phyloP scores from a whole-genome alignment of 2,329 filamentous ascomycete species.

The Trichocomaceae sp. region DNA sequence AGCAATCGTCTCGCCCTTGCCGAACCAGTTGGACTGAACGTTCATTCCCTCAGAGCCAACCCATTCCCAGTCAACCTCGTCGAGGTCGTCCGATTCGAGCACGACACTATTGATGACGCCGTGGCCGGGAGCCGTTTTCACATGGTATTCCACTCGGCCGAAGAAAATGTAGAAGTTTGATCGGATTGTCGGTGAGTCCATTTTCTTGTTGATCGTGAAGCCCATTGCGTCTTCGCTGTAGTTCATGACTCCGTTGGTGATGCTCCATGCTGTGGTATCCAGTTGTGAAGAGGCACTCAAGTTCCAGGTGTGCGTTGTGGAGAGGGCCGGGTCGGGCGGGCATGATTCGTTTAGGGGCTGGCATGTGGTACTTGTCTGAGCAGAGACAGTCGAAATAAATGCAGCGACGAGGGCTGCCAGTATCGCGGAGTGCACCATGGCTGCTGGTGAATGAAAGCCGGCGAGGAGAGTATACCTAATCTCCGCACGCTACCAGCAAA shows the following conservation, averaged over 20 bases:
- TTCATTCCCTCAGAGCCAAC: constrained; percentile 32
- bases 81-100: constrained; percentile 73
- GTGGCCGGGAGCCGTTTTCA: constrained; percentile 67
- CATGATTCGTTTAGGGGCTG: constrained; percentile 68
- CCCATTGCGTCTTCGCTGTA: constrained; percentile 60
- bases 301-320: constrained; percentile 52
- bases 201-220: constrained; percentile 64
- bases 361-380: constrained; percentile 72
- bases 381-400: constrained; percentile 34
- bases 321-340: constrained; percentile 64
- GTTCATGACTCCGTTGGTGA: constrained; percentile 57
- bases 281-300: constrained; percentile 53
- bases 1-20: constrained; percentile 77
- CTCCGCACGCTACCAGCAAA: not conserved
- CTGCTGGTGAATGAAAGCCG: not conserved
- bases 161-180: constrained; percentile 83
- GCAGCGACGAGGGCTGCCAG: constrained; percentile 13
- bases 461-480: not conserved
- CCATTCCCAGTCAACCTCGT: constrained; percentile 71
- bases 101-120: constrained; percentile 80
- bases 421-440: constrained; percentile 6
- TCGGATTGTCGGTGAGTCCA: constrained; percentile 71
- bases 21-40: constrained; percentile 90
- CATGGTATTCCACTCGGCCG: constrained; percentile 67
- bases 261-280: constrained; percentile 57